phyloP scores from a whole-genome alignment of 169 alveolate genomes.

The Cryptosporidium meleagridis region DNA sequence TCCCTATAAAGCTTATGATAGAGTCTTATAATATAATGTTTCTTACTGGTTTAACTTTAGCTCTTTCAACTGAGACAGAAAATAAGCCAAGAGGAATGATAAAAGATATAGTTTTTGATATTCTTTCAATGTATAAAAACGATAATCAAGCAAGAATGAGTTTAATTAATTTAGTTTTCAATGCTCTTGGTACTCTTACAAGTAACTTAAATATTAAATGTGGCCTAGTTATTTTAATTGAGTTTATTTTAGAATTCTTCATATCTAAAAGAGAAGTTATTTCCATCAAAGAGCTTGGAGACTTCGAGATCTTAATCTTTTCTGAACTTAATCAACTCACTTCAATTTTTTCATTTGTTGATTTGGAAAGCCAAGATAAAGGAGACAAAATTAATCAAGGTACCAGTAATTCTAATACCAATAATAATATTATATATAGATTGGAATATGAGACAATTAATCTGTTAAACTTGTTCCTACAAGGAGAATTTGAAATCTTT shows the following conservation, averaged over 20 bases:
- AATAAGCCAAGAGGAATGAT: background rate
- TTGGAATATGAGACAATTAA: slow-evolving; percentile 51
- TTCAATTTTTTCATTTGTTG: background rate
- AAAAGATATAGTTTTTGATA: slow-evolving; percentile 5
- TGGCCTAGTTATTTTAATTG: slow-evolving; percentile 9
- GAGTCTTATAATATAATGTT: slow-evolving; percentile 63
- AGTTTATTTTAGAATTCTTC: slow-evolving; percentile 18
- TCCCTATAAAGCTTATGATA: slow-evolving; percentile 16
- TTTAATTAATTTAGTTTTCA: slow-evolving; percentile 7
- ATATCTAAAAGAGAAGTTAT: background rate
- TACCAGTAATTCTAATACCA: background rate
- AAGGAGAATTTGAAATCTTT: background rate
- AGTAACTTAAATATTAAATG: slow-evolving; percentile 35
- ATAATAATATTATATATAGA: background rate
- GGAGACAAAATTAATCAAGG: background rate
- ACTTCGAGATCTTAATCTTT: background rate
- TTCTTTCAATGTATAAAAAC: slow-evolving; percentile 2
- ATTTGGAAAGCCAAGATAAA: background rate
- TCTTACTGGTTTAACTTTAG: slow-evolving; percentile 27
- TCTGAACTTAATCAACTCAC: background rate
- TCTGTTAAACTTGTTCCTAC: background rate
- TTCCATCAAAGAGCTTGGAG: background rate
- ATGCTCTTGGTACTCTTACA: slow-evolving; percentile 19
- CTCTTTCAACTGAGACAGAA: slow-evolving; percentile 58
- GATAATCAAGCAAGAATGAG: slow-evolving; percentile 43